Evolutionary conservation across 495 filamentous ascomycete species (phyloP).

Genomic region (Aspergillus mulundensis): DNA sequence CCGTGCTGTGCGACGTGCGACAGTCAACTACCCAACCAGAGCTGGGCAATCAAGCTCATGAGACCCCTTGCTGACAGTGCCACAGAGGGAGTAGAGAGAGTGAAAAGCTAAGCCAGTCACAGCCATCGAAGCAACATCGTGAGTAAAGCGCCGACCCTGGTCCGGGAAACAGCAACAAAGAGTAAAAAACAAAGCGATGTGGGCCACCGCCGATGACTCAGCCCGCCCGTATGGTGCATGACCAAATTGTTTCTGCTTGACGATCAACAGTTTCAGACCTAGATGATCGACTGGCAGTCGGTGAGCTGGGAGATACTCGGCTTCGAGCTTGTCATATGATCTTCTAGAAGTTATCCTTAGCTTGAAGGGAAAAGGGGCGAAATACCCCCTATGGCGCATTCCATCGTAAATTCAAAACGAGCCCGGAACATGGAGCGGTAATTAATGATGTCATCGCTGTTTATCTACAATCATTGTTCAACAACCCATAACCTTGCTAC

Average conservation of each 20-base stretch:
- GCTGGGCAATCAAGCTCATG: background rate
- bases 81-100: slow-evolving; percentile 4
- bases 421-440: background rate
- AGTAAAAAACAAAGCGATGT: slow-evolving; percentile 13
- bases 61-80: slow-evolving; percentile 11
- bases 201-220: slow-evolving; percentile 17
- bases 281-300: background rate
- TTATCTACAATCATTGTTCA: background rate
- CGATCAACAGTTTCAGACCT: background rate
- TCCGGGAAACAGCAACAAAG: slow-evolving; percentile 3
- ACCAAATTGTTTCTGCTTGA: background rate
- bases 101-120: slow-evolving; percentile 37
- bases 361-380: background rate
- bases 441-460: background rate
- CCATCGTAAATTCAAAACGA: background rate
- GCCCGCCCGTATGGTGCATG: background rate
- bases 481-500: too few relatives aligned
- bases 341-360: background rate
- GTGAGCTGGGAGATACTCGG: background rate
- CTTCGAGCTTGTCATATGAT: background rate
- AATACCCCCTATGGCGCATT: too few relatives aligned
- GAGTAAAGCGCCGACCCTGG: slow-evolving; percentile 16
- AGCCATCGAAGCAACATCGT: slow-evolving; percentile 25
- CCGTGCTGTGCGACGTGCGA: background rate
- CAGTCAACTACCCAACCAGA: background rate